Conservation (phyloP, 345 rosid species). For the Dipteronia sinensis region DNA sequence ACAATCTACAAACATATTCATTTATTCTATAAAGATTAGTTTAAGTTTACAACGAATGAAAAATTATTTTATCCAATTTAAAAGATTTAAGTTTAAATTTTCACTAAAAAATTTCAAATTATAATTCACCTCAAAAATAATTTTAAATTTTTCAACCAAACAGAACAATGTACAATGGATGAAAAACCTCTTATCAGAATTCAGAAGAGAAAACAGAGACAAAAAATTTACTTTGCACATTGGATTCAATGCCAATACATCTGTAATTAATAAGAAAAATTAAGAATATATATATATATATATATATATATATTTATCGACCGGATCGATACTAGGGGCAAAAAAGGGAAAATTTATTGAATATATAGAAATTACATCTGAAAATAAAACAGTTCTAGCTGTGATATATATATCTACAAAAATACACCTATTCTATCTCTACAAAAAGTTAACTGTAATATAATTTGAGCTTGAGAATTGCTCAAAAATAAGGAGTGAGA, state of each 20-base stretch:
- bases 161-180: no score
- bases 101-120: no score
- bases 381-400: conserved; percentile 6
- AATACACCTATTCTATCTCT: conserved; percentile 20
- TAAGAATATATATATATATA: no score
- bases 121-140: no score
- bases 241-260: conserved; percentile 3
- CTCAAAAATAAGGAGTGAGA: conserved; percentile 21
- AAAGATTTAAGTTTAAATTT: no score
- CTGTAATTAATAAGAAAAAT: neutral
- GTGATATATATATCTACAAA: conserved; percentile 23
- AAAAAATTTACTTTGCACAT: neutral
- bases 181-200: neutral
- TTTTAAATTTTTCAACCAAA: no score
- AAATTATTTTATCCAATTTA: no score
- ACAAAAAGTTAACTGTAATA: neutral
- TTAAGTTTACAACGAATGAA: no score
- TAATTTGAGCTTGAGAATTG: conserved; percentile 27
- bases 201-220: neutral
- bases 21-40: neutral
- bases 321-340: neutral
- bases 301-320: no score
- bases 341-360: conserved; percentile 1
- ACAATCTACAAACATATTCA: no score
- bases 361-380: conserved; percentile 11